Conservation (phyloP, 106 monocot genomes). For the Apostasia shenzhenica region DNA sequence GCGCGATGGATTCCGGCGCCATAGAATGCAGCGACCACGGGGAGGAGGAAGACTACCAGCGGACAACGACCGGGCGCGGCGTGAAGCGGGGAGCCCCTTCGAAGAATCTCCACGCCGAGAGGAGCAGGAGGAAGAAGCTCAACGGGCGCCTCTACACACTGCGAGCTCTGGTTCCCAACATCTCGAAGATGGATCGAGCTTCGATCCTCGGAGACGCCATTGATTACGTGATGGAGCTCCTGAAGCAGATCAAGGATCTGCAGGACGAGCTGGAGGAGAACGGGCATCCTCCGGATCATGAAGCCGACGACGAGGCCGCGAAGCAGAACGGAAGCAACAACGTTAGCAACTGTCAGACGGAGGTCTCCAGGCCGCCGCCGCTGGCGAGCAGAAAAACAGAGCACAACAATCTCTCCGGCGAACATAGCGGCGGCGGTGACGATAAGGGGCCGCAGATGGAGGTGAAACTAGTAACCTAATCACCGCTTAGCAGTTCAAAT, state of each 20-base stretch:
- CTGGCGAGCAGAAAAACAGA: neutral
- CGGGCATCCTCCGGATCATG: neutral
- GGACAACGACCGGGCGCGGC: conserved; percentile 14
- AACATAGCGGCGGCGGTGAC: conserved; percentile 10
- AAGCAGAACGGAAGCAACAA: conserved; percentile 29
- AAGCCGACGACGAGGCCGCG: conserved; percentile 13
- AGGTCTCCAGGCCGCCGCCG: neutral
- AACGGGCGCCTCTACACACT: conserved; percentile 72
- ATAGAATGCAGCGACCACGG: conserved; percentile 49
- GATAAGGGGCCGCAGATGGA: conserved; percentile 77
- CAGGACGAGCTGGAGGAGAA: conserved; percentile 75
- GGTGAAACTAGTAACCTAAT: conserved; percentile 18
- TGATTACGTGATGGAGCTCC: conserved; percentile 59
- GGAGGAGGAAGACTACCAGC: conserved; percentile 55
- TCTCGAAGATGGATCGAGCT: conserved; percentile 91
- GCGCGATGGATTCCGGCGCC: conserved; percentile 33
- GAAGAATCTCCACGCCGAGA: conserved; percentile 86
- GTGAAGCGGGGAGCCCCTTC: conserved; percentile 43
- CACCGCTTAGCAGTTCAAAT: no score
- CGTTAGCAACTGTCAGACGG: conserved; percentile 18
- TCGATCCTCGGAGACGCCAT: conserved; percentile 77
- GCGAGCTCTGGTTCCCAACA: conserved; percentile 81
- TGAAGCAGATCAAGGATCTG: conserved; percentile 51
- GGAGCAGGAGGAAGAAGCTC: conserved; percentile 91
- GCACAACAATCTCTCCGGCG: neutral